Base-by-base conservation (phyloP, 176 grass and related monocot genomes). In the bread wheat (Triticum aestivum) region DNA sequence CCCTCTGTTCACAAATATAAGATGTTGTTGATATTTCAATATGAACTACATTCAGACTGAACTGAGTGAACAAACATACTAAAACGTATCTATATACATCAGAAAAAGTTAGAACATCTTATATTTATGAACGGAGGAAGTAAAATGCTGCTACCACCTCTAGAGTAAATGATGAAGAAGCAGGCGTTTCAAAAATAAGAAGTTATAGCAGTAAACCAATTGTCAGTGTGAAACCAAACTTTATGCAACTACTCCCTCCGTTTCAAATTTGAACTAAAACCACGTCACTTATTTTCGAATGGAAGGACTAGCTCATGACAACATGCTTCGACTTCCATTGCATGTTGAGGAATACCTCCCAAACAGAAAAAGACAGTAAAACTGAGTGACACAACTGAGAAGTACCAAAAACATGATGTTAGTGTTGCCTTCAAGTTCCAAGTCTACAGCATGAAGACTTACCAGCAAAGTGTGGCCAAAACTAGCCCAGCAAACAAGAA, bases 381-480 rank as follows among this genome's bases (percentile, higher is more conserved):
- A 62, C 4, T 78, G 38, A 38, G 5, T 20, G 23, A 75, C 10
- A 81, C 24, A 74, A 82, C 15, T 65, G 0, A 33, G 23, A 73
- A 64, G n/a, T 73, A 18, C 12, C 17, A 13, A 76, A 11, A 63
- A 69, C 78, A 35, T 61, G 63, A 44, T 66, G 51, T 56, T 10
- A 21, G 41, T 9, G 17, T 8, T 41, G 67, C 49, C 5, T 11
- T 79, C 61, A 47, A 61, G 26, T 69, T 66, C 3, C 27, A 87
- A 47, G 74, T 33, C 27, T 21, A 56, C 74, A 13, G 15, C 6
- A 34, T 42, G 11, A 66, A 89, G 4, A 44, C 91, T 87, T 98
- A 98, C 96, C 96, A 98, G 88, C 90, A 95, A 79, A 91, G 88
- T 83, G 97, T 99, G 15, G 97, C 87, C 82, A 99, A 85, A 87